Percentiles rank a stretch among this genome's conserved stretches.
phyloP scores from a whole-genome alignment of 352 stramenopile species.

The Globisporangium ultimum region DNA sequence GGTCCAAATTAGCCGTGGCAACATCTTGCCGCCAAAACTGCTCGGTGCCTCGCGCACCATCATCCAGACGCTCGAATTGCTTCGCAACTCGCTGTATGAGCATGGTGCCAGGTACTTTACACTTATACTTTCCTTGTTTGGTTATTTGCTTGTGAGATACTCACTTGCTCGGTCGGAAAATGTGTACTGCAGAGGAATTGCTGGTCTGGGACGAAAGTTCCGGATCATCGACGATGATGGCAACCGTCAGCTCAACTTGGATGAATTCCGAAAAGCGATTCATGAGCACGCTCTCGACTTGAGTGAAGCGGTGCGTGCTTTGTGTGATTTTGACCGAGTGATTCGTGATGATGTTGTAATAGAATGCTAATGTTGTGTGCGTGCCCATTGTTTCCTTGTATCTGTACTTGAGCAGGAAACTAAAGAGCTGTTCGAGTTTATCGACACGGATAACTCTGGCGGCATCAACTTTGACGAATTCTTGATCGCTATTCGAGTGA shows the following conservation, averaged over 20 bases:
- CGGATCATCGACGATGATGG: conserved; percentile 89
- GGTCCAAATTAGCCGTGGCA: conserved; percentile 61
- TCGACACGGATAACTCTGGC: conserved; percentile 79
- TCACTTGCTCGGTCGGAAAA: background rate
- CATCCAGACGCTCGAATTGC: conserved; percentile 49
- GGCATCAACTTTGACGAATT: conserved; percentile 77
- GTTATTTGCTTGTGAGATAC: background rate
- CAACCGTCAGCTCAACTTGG: conserved; percentile 65
- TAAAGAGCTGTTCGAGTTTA: conserved; percentile 77
- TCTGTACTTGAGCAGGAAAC: conserved; percentile 45
- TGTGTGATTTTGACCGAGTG: background rate
- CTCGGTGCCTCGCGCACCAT: conserved; percentile 57
- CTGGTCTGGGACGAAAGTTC: conserved; percentile 79
- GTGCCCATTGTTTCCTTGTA: background rate
- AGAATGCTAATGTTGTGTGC: background rate
- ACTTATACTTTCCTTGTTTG: background rate
- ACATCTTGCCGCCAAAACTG: conserved; percentile 61
- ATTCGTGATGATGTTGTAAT: background rate
- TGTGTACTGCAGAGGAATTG: conserved; percentile 41
- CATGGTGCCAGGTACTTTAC: conserved; percentile 52
- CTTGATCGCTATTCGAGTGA: conserved; percentile 46
- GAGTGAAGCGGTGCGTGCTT: conserved; percentile 25
- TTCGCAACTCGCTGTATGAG: conserved; percentile 73
- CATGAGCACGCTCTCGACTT: conserved; percentile 62
- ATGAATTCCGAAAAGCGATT: conserved; percentile 80